These are phyloP conservation scores for Phytopythium vexans DNA, from an alignment of 352 stramenopile genomes.

Conservation along the genomic window DNA sequence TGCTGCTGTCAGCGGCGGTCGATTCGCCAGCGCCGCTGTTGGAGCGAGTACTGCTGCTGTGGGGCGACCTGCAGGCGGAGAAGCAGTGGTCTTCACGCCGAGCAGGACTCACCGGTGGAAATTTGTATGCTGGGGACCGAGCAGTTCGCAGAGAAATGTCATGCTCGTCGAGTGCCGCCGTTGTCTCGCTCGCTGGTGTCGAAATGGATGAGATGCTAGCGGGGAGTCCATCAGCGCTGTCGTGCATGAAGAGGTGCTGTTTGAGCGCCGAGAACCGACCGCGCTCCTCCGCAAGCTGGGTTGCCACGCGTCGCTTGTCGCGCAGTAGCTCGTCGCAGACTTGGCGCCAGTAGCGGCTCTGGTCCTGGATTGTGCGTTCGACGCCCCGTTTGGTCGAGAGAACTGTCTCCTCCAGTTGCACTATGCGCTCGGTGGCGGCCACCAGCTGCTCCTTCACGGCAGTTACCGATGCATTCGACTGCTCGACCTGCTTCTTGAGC, in stretches of 20 bases:
- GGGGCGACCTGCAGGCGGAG: too few species aligned
- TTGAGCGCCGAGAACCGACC: conserved; percentile 42
- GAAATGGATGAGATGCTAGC: too few species aligned
- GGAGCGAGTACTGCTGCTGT: too few species aligned
- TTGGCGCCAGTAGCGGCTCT: conserved; percentile 35
- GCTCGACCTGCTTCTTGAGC: conserved; percentile 17
- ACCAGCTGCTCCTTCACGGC: conserved; percentile 28
- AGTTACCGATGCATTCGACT: conserved; percentile 18
- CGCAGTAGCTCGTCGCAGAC: conserved; percentile 41
- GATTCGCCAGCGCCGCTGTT: too few species aligned
- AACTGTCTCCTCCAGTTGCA: conserved; percentile 18
- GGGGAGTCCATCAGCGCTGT: background rate
- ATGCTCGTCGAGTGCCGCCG: background rate
- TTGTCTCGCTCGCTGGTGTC: background rate
- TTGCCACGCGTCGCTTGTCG: conserved; percentile 37
- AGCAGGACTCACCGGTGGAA: too few species aligned
- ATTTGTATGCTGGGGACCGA: too few species aligned
- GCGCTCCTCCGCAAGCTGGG: conserved; percentile 43
- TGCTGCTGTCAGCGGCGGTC: too few species aligned
- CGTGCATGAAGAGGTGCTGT: conserved; percentile 27
- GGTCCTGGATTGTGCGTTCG: background rate
- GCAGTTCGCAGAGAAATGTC: too few species aligned
- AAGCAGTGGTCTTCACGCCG: too few species aligned
- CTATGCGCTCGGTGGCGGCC: conserved; percentile 15
- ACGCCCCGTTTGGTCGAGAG: conserved; percentile 6